phyloP scores from a whole-genome alignment of 1,284 basidiomycete species.

The Boletus subluridellus region DNA sequence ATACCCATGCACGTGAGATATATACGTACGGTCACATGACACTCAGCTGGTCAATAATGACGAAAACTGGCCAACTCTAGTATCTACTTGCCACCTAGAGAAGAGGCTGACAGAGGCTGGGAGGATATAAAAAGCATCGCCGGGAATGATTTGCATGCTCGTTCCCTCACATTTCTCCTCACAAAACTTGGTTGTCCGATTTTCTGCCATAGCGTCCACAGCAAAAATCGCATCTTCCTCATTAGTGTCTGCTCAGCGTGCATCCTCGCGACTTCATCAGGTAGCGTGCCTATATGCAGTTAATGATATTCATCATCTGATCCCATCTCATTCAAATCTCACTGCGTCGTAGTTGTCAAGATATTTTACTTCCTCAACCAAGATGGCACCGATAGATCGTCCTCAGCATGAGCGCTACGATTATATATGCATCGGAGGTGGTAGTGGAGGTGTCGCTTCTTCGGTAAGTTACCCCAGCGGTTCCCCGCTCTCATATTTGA shows the following conservation, averaged over 20 bases:
- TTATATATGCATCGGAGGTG: slow-evolving; percentile 79
- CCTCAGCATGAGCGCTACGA: slow-evolving; percentile 63
- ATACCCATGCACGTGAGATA: slow-evolving; percentile 15
- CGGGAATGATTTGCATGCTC: slow-evolving; percentile 12
- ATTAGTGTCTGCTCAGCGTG: slow-evolving; percentile 4
- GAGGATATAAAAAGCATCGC: slow-evolving; percentile 18
- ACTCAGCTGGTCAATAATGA: not conserved
- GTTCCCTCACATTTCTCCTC: slow-evolving; percentile 2
- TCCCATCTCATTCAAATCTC: slow-evolving; percentile 11
- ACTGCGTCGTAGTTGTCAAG: slow-evolving; percentile 45
- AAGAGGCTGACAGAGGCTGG: slow-evolving; percentile 17
- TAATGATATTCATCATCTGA: not conserved
- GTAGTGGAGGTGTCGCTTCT: slow-evolving; percentile 77
- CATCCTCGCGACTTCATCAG: slow-evolving; percentile 30
- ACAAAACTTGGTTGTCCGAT: slow-evolving; percentile 8
- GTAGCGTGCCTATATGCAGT: slow-evolving; percentile 14
- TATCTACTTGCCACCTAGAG: not conserved
- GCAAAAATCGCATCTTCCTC: slow-evolving; percentile 15
- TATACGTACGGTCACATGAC: slow-evolving; percentile 11
- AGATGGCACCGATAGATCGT: slow-evolving; percentile 68
- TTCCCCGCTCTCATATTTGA: not conserved
- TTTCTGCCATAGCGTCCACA: slow-evolving; percentile 2
- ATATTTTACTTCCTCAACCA: slow-evolving; percentile 42
- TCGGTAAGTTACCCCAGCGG: slow-evolving; percentile 44
- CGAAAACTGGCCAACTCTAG: not conserved